These are phyloP conservation scores for Planoprotostelium fungivorum DNA, from an alignment of 78 protist genomes.

Conservation along the genomic window DNA sequence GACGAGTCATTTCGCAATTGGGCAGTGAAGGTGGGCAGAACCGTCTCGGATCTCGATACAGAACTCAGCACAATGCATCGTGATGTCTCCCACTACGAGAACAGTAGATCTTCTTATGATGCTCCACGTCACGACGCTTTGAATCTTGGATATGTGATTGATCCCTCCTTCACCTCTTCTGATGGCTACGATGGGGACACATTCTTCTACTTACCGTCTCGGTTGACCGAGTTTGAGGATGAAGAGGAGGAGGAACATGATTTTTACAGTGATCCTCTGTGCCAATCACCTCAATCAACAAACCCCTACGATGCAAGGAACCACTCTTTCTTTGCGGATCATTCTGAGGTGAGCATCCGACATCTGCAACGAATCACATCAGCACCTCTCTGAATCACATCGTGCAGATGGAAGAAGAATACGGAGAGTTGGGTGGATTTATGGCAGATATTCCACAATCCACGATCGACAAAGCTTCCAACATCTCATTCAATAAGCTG, in stretches of 20 bases:
- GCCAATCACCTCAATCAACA: not conserved
- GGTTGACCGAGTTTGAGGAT: not conserved
- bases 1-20: too few relatives aligned
- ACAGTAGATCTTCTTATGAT: too few relatives aligned
- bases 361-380: not conserved
- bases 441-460: not conserved
- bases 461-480: not conserved
- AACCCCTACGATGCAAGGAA: not conserved
- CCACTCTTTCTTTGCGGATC: not conserved
- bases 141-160: too few relatives aligned
- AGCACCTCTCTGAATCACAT: not conserved
- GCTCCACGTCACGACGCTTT: too few relatives aligned
- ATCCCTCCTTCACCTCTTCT: not conserved
- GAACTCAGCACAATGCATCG: too few relatives aligned
- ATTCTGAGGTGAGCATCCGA: not conserved
- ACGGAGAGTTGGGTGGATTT: not conserved
- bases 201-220: not conserved
- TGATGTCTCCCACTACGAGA: too few relatives aligned
- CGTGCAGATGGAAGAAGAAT: not conserved
- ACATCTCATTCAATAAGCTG: not conserved
- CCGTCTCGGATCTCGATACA: too few relatives aligned
- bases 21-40: too few relatives aligned
- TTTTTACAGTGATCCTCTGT: not conserved
- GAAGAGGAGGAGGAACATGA: not conserved
- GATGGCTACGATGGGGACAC: not conserved